Base-by-base conservation (phyloP, 306 rosid species). In the Glycine soja region DNA sequence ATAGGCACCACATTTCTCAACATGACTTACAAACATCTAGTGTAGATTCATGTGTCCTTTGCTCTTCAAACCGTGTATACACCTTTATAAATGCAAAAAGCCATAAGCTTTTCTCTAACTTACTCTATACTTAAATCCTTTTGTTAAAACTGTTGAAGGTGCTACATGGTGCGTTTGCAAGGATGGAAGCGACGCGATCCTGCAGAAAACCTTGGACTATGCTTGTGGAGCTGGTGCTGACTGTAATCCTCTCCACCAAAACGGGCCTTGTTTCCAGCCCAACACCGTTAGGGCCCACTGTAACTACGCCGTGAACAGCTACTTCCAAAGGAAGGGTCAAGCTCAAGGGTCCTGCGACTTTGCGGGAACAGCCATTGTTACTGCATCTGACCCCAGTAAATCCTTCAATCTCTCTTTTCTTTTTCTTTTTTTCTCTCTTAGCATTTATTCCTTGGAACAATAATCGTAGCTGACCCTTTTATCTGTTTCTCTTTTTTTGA, bases 171-270 rank as follows among this genome's bases (percentile, higher is more conserved):
- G 98, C 69, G 89, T 92, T 3, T 94, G 98, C 91, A 94, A 89
- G 70, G 90, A 81, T 4, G 98, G 95, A 45, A 54, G 89, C 10
- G 97, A 92, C 14, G 3, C 84, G 3, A 32, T 77, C 7, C 83
- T 92, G 3, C 98, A 94, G 77, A 94, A 88, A 71, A 79, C 98
- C 0, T 19, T 94, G 61, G 98, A 94, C 86, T 94, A 87, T 62
- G 98, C 98, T 7, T 94, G 98, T 83, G 98, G 98, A 78, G 92
- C 95, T 30, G 98, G 98, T 5, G 98, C 95, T 69, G 98, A 94
- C 72, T 94, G 98, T 56, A 82, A 72, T 88, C 86, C 97, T 8
- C 70, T 90, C 46, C 90, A 84, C 57, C 78, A 54, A 76, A 76
- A 51, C 5, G 97, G 83, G 0, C 81, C 66, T n/a, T 94, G 98